A percentile compares a stretch with the other conserved stretches of the same genome.
phyloP scores from a whole-genome alignment of 768 basidiomycete species.

The Pisolithus marmoratus region DNA sequence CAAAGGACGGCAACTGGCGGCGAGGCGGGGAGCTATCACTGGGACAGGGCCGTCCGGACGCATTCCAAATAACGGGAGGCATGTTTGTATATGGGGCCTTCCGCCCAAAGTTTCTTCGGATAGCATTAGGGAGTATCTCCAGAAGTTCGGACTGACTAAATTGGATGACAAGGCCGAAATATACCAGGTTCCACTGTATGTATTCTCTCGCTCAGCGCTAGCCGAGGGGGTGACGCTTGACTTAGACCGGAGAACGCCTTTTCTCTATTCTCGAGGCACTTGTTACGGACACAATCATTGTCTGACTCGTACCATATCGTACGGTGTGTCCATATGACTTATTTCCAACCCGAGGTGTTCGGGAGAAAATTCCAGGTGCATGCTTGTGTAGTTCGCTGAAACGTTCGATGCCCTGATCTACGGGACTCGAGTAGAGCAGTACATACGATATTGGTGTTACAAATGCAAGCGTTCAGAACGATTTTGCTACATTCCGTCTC shows the following conservation, averaged over 20 bases:
- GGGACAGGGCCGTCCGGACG: conserved; percentile 48
- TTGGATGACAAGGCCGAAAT: conserved; percentile 40
- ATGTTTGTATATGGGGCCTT: conserved; percentile 58
- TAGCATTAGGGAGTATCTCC: conserved; percentile 36
- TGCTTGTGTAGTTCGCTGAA: conserved; percentile 49
- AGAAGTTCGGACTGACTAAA: conserved; percentile 38
- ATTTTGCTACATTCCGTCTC: conserved; percentile 58
- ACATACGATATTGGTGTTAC: conserved; percentile 16
- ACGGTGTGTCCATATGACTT: conserved; percentile 55
- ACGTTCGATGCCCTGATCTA: background rate
- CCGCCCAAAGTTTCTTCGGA: conserved; percentile 40
- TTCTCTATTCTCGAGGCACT: conserved; percentile 44
- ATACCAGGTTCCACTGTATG: conserved; percentile 47
- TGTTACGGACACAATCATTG: conserved; percentile 49
- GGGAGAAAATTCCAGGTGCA: conserved; percentile 38
- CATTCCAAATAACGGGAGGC: conserved; percentile 40
- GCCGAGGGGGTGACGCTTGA: background rate
- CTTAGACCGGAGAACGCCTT: conserved; percentile 34
- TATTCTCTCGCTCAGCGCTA: conserved; percentile 10
- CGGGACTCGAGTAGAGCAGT: conserved; percentile 6
- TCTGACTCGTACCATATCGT: conserved; percentile 69
- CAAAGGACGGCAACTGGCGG: conserved; percentile 35
- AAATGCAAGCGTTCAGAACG: conserved; percentile 8
- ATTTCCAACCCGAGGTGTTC: conserved; percentile 32
- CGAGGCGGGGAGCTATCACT: conserved; percentile 29